A percentile compares a stretch with the other conserved stretches of the same genome.
Evolutionary conservation across 2,329 filamentous ascomycete species (phyloP).

Genomic region (Didymellaceae sp.): DNA sequence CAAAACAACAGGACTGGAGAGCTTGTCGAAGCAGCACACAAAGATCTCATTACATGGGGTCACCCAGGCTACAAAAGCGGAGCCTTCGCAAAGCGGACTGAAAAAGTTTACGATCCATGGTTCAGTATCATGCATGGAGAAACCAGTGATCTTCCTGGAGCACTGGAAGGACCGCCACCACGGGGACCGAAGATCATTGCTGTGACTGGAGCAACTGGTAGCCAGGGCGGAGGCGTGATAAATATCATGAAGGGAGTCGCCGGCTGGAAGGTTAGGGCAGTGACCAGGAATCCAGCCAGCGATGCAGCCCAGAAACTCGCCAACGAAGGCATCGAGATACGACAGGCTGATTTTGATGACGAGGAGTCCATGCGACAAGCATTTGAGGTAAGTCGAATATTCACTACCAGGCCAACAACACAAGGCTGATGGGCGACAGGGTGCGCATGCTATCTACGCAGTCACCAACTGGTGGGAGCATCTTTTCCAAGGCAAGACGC

Average conservation of each 20-base stretch:
- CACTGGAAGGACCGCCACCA: conserved; percentile 36
- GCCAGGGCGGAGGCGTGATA: conserved; percentile 35
- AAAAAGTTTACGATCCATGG: neutral
- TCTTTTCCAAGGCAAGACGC: conserved; percentile 34
- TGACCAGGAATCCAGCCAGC: conserved; percentile 29
- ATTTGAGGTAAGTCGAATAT: conserved; percentile 16
- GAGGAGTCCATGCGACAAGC: conserved; percentile 24
- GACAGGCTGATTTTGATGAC: conserved; percentile 31
- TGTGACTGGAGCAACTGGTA: conserved; percentile 39
- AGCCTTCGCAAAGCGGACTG: neutral
- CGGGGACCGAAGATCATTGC: conserved; percentile 30
- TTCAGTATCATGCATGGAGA: conserved; percentile 50
- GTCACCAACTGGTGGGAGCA: conserved; percentile 54
- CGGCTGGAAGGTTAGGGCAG: conserved; percentile 33
- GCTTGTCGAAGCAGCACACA: neutral
- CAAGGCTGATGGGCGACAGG: too few relatives aligned
- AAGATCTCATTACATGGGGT: neutral
- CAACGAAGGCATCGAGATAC: conserved; percentile 28
- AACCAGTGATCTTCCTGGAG: conserved; percentile 50
- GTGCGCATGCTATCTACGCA: conserved; percentile 44
- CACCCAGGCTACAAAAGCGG: neutral
- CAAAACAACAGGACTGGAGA: neutral
- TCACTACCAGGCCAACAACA: neutral
- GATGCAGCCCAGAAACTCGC: conserved; percentile 31
- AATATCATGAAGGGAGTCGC: conserved; percentile 32